Base-by-base conservation (phyloP, 768 basidiomycete genomes). In the Rhizopogon vesiculosus region DNA sequence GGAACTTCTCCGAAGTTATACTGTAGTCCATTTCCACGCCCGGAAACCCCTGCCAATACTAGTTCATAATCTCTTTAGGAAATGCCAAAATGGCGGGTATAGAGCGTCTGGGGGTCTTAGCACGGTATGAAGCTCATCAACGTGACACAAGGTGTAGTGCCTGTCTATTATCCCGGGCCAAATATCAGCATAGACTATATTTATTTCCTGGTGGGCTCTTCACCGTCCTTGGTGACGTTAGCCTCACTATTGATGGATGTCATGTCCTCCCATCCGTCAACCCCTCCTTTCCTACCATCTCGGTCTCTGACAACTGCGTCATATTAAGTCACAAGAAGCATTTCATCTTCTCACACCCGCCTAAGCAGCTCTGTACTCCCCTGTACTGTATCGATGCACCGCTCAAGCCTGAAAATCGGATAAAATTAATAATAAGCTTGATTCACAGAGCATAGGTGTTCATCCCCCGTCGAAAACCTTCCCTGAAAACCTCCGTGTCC, bases 371-470 rank as follows among this genome's bases (percentile, higher is more conserved):
- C 31, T 82, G 87, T 22, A 72, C 79, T 15, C 70, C 73, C 5
- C 70, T 81, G 22, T 74, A 79, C 40, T 74, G 77, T 7, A 80
- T 82, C 1, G 84, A 84, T 29, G 64, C 75, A 46, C 76, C 77
- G 74, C 59, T 49, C 75, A 74, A 53, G 45, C 5, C 48, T 33
- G 48, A 49, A 9, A 49, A 38, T 25, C 35, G 66, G 22, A 76
- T 81, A 19, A 76, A 80, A 2, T 76, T 86, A 2, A 81, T 88
- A 29, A 77, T 91, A 56, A 87, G 86, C 2, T 87, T 91, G 85
- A 88, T 91, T 38, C 76, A 83, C 25, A 83, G 83, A 53, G 86
- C 86, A 0, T 80, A 88, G 61, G 86, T 90, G 5, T 88, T 89
- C 68, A 81, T 82, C 1, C n/a, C 87, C 1, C 69, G 80, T 3